Conservation (phyloP, 192 early-diverging fungal genomes). For the Fimicolochytrium jonesii region DNA sequence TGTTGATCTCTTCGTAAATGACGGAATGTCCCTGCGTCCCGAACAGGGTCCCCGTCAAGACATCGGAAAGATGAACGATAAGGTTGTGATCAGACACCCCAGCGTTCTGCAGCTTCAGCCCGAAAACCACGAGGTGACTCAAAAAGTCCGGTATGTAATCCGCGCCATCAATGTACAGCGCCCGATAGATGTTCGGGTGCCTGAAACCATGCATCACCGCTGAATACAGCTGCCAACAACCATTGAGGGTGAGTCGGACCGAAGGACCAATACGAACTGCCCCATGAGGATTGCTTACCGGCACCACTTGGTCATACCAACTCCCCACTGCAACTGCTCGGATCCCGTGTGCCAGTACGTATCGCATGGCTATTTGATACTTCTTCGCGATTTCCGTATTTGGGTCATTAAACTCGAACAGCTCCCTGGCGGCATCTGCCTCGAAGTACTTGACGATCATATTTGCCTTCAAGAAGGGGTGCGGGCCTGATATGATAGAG, state of each 20-base stretch:
- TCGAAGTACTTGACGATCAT: conserved; percentile 86
- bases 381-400: conserved; percentile 60
- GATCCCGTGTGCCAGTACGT: conserved; percentile 63
- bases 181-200: conserved; percentile 74
- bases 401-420: conserved; percentile 92
- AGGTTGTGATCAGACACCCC: conserved; percentile 86
- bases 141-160: conserved; percentile 77
- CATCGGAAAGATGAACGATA: conserved; percentile 79
- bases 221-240: too few relatives aligned
- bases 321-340: conserved; percentile 75
- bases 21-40: conserved; percentile 89
- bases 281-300: too few relatives aligned
- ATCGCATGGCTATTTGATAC: conserved; percentile 67
- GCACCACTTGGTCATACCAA: conserved; percentile 97
- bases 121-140: conserved; percentile 81
- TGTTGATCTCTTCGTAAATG: conserved; percentile 84
- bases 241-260: too few relatives aligned
- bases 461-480: conserved; percentile 76
- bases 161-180: conserved; percentile 82
- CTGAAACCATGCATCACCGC: conserved; percentile 46
- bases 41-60: conserved; percentile 78
- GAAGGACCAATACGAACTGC: too few relatives aligned
- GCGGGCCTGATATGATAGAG: conserved; percentile 74
- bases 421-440: conserved; percentile 81
- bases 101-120: conserved; percentile 78